Evolutionary conservation across 768 basidiomycete genomes (phyloP).

Genomic region (Pleurotus platypus): DNA sequence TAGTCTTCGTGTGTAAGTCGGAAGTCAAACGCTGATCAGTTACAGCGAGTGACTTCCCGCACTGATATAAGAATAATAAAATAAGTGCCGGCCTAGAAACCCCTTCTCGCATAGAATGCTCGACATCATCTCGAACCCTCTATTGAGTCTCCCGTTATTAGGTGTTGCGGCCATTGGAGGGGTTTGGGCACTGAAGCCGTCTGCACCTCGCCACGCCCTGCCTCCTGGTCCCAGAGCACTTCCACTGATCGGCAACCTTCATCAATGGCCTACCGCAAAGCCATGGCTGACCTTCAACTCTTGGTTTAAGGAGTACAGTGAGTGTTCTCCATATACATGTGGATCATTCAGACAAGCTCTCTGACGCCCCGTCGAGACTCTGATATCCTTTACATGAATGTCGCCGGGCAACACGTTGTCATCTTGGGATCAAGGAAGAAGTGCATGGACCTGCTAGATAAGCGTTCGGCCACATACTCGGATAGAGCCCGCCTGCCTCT

Average conservation of each 20-base stretch:
- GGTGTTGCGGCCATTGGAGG: not conserved
- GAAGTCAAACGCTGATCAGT: not conserved
- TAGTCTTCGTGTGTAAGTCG: not conserved
- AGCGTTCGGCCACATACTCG: slow-evolving; percentile 16
- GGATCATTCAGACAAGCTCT: not conserved
- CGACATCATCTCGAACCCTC: no score
- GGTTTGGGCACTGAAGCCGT: not conserved
- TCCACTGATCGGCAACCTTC: slow-evolving; percentile 18
- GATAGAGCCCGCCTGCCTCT: slow-evolving; percentile 7
- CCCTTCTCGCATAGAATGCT: not conserved
- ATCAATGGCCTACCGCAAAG: slow-evolving; percentile 15
- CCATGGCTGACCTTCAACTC: slow-evolving; percentile 26
- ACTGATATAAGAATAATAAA: not conserved
- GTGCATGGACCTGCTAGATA: slow-evolving; percentile 17
- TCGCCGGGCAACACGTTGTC: slow-evolving; percentile 4
- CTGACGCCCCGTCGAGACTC: slow-evolving; percentile 1
- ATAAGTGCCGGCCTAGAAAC: not conserved
- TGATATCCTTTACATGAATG: slow-evolving; percentile 10
- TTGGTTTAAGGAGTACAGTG: slow-evolving; percentile 29
- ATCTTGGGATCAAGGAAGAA: slow-evolving; percentile 11
- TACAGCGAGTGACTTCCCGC: not conserved
- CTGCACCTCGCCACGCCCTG: not conserved
- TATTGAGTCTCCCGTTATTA: not conserved
- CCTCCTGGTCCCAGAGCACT: slow-evolving; percentile 15
- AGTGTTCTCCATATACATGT: not conserved